Evolutionary conservation across 108 stramenopile genomes (phyloP), one percentile per base, ranked within the genome.

Genomic region (Aurantiochytrium sp.): DNA sequence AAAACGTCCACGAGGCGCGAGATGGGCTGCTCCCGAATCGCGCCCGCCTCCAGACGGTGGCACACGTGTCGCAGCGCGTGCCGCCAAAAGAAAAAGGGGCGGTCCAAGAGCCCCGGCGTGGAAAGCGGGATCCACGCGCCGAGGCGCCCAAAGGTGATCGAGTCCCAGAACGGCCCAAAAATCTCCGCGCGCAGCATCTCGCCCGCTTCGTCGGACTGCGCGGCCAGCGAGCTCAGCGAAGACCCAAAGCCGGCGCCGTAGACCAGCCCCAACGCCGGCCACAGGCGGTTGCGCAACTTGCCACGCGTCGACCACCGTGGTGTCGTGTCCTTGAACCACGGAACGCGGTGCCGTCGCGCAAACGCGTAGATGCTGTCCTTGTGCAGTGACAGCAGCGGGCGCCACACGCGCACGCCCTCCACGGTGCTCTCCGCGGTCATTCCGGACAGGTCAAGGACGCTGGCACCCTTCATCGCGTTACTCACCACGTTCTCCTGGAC

Each of bases 261-360:
- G n/a, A 98, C 94, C 48, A 98, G 96, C 87, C 95, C 92, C 53
- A 99, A 85, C 34, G 97, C 73, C 0, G 98, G 97, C 17, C 97
- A 55, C n/a, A 99, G 92, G 87, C 95, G 92, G 86, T 95, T 96
- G 30, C 97, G 93, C 19, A 98, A 88, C 88, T 98, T 97, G 8
- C 98, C 98, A 81, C 98, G 87, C 41, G 98, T 99, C 1, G 96
- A 96, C 98, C 98, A 98, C 68, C 93, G 90, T 10, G 96, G 97
- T 37, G 96, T 97, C 10, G 96, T 96, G 89, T 97, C 97, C 89
- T 97, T 97, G 89, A 97, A 97, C 85, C 96, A 97, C 6, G 97
- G 97, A 73, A 99, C 97, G 31, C 97, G 96, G 89, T 91, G 97
- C 50, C 85, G 94, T 87, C 97, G 96, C 8, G 98, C 96, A 88